Percentiles rank a stretch among this genome's conserved stretches.
Conservation (phyloP, 2,329 filamentous ascomycete species). For the Sclerotinia spermophila region DNA sequence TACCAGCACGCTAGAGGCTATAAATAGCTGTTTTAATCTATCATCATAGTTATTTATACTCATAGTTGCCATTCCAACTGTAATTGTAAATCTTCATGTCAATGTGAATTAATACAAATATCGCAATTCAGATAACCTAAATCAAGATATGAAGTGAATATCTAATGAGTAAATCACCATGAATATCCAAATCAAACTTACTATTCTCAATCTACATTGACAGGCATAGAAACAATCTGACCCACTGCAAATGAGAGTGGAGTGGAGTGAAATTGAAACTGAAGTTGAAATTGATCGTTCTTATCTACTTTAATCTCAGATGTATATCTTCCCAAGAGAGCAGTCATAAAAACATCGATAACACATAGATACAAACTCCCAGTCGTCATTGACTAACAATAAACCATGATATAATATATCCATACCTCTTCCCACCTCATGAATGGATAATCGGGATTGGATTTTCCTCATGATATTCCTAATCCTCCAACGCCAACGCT, state of each 20-base stretch:
- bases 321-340: not conserved
- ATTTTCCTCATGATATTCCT: constrained; percentile 4
- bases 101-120: too few species aligned
- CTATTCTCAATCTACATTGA: not conserved
- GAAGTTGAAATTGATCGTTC: not conserved
- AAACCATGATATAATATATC: constrained; percentile 11
- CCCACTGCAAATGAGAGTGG: not conserved
- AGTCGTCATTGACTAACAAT: not conserved
- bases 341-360: not conserved
- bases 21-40: too few species aligned
- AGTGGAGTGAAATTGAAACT: not conserved
- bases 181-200: not conserved
- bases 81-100: not conserved
- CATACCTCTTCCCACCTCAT: not conserved
- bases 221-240: not conserved
- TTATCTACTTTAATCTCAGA: not conserved
- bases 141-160: not conserved
- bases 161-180: too few species aligned
- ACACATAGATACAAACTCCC: not conserved
- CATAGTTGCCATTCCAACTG: too few species aligned
- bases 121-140: too few species aligned
- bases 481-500: constrained; percentile 3
- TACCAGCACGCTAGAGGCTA: too few species aligned
- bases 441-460: not conserved
- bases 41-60: too few species aligned